Percentiles rank a stretch among this genome's conserved stretches.
Evolutionary conservation across 192 early-diverging fungal species (phyloP).

Genomic region (Irineochytrium annulatum): DNA sequence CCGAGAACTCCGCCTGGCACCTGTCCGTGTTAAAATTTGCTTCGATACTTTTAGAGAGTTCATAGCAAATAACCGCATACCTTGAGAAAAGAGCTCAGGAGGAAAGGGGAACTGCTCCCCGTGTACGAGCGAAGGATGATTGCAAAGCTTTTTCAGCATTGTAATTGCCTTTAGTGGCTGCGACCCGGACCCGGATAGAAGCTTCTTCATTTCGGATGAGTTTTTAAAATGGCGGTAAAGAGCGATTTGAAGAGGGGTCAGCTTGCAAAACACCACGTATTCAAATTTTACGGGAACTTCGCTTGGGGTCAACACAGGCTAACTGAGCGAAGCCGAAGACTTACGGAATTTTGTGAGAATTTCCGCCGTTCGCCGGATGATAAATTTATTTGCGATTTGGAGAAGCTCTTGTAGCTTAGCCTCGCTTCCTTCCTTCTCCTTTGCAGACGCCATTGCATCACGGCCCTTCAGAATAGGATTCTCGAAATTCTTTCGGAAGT

Average conservation of each 20-base stretch:
- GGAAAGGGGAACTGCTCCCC: background rate
- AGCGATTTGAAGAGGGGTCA: constrained; percentile 68
- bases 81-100: too few species aligned
- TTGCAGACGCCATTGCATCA: constrained; percentile 81
- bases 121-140: constrained; percentile 79
- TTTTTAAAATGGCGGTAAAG: constrained; percentile 79
- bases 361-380: constrained; percentile 95
- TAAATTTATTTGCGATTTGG: constrained; percentile 86
- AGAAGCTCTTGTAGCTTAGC: constrained; percentile 81
- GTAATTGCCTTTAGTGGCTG: constrained; percentile 89
- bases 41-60: too few species aligned
- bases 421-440: constrained; percentile 74
- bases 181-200: constrained; percentile 62
- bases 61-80: too few species aligned
- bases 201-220: constrained; percentile 66
- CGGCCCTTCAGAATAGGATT: constrained; percentile 90
- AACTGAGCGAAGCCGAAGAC: constrained; percentile 14
- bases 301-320: constrained; percentile 6
- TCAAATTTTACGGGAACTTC: constrained; percentile 95
- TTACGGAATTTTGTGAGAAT: constrained; percentile 93
- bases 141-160: constrained; percentile 92
- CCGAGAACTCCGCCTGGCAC: constrained; percentile 69
- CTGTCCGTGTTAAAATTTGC: constrained; percentile 25
- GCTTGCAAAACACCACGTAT: constrained; percentile 93
- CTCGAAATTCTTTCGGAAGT: constrained; percentile 92